Evolutionary conservation across 2,329 filamentous ascomycete genomes (phyloP).

Genomic region (Colletotrichum filicis): DNA sequence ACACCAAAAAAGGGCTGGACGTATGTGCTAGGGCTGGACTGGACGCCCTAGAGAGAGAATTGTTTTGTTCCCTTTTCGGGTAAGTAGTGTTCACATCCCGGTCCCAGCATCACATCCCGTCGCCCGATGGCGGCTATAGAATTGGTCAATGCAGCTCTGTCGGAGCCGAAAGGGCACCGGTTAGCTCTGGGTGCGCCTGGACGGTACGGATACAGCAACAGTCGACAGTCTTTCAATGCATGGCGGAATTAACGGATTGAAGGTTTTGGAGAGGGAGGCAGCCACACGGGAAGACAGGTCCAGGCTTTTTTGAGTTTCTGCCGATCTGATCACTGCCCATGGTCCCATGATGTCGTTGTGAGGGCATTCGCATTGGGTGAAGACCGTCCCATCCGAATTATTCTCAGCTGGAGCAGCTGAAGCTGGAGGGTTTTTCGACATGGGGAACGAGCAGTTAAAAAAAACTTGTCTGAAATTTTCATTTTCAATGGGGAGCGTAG

Average conservation of each 20-base stretch:
- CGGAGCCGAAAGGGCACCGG: constrained; percentile 31
- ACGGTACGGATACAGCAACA: neutral
- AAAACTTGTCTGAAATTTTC: neutral
- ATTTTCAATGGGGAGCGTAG: neutral
- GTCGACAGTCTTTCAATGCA: neutral
- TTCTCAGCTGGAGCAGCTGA: neutral
- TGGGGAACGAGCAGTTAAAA: neutral
- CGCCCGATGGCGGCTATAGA: neutral
- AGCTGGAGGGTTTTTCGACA: neutral
- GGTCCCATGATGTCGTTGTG: neutral
- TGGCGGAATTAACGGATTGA: neutral
- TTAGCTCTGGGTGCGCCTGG: neutral
- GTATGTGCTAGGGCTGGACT: constrained; percentile 7
- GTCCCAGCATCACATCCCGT: neutral
- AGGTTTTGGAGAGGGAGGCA: neutral
- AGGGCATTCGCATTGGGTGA: constrained; percentile 2
- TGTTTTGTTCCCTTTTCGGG: neutral
- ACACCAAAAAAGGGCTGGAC: neutral
- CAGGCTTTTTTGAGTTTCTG: constrained; percentile 6
- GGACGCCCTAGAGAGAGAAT: neutral
- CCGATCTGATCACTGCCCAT: constrained; percentile 15
- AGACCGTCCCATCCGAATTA: neutral
- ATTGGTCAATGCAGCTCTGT: neutral
- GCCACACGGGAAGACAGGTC: neutral
- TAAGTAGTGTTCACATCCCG: neutral